phyloP scores from a whole-genome alignment of 2,329 filamentous ascomycete genomes.

The Aspergillus pseudonomiae region DNA sequence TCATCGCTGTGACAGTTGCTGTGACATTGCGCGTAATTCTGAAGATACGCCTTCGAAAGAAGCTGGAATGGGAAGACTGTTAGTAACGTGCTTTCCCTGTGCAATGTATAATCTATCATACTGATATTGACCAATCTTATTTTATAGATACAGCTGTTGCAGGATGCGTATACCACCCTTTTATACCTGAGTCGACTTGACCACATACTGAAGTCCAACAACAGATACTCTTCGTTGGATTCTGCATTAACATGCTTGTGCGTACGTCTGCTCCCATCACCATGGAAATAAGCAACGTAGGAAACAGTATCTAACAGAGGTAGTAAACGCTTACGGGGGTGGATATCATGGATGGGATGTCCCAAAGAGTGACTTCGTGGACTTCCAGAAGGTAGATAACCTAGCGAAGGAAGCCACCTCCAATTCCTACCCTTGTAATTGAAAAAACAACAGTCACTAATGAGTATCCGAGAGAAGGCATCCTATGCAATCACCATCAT shows the following conservation, averaged over 20 bases:
- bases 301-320: not conserved
- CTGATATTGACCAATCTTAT: not conserved
- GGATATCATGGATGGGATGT: conserved; percentile 33
- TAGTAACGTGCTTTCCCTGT: not conserved
- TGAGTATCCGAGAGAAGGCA: conserved; percentile 14
- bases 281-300: not conserved
- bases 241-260: not conserved
- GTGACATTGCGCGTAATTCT: not conserved
- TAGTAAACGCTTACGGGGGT: conserved; percentile 26
- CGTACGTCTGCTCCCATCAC: not conserved
- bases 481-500: conserved; percentile 31
- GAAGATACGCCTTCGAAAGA: not conserved
- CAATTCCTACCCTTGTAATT: not conserved
- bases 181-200: not conserved
- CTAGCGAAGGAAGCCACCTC: not conserved
- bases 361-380: conserved; percentile 13
- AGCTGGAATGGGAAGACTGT: not conserved
- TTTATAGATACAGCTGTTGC: not conserved
- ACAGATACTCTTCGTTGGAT: not conserved
- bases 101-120: too few relatives aligned
- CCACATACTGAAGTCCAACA: not conserved
- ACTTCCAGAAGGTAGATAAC: conserved; percentile 24
- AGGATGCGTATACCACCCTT: not conserved
- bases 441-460: not conserved
- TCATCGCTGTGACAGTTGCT: not conserved